A percentile compares a stretch with the other conserved stretches of the same genome.
Evolutionary conservation across 1,284 basidiomycete genomes (phyloP).

Genomic region (Ustilago sp.): DNA sequence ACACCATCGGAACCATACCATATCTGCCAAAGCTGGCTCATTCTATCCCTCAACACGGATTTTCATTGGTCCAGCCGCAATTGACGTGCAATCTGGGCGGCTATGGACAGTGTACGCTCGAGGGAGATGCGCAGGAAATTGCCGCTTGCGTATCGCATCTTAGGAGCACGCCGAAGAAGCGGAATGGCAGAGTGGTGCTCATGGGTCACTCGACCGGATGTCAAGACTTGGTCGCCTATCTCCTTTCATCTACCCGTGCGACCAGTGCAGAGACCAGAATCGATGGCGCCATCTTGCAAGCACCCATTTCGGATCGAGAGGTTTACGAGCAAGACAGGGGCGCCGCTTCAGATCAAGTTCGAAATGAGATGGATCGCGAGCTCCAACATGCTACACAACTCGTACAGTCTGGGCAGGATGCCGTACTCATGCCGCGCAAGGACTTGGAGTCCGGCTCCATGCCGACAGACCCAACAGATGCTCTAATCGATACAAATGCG

Average conservation of each 20-base stretch:
- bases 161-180: constrained; percentile 13
- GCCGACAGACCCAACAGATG: constrained; percentile 23
- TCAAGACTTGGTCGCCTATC: constrained; percentile 60
- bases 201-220: constrained; percentile 68
- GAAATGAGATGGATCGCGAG: constrained; percentile 25
- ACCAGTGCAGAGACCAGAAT: constrained; percentile 15
- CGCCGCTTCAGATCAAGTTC: neutral
- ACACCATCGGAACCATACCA: constrained; percentile 60
- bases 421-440: constrained; percentile 30
- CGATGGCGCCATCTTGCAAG: constrained; percentile 63
- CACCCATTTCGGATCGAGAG: constrained; percentile 65
- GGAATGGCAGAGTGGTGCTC: constrained; percentile 52
- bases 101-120: constrained; percentile 56
- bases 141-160: constrained; percentile 48
- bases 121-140: constrained; percentile 65
- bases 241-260: constrained; percentile 25
- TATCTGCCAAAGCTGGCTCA: constrained; percentile 52
- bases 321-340: constrained; percentile 40
- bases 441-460: neutral
- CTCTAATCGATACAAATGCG: neutral
- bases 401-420: constrained; percentile 18
- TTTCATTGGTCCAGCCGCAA: constrained; percentile 57
- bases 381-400: constrained; percentile 29
- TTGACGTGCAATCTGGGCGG: constrained; percentile 61
- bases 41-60: constrained; percentile 29